These are phyloP conservation scores for Aureobasidium sp. DNA, from an alignment of 2,329 filamentous ascomycete genomes.

Conservation along the genomic window DNA sequence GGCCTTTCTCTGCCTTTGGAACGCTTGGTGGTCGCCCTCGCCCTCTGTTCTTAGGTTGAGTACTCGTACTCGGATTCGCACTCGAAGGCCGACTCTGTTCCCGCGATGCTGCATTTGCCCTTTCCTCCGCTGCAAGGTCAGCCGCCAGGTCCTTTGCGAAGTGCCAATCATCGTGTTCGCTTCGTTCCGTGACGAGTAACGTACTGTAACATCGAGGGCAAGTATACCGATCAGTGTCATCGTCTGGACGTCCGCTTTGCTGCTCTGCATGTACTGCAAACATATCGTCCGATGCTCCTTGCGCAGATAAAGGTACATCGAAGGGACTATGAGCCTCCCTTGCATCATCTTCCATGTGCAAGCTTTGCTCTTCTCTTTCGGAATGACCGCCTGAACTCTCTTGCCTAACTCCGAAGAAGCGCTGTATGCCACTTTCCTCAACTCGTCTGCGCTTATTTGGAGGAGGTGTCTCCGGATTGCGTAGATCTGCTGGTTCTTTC, in stretches of 20 bases:
- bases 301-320: constrained; percentile 1
- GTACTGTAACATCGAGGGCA: constrained; percentile 57
- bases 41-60: constrained; percentile 17
- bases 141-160: constrained; percentile 79
- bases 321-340: not conserved
- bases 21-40: constrained; percentile 28
- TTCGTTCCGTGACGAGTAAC: constrained; percentile 36
- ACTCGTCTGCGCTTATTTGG: constrained; percentile 28
- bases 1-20: constrained; percentile 32
- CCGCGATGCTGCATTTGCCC: constrained; percentile 17
- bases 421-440: constrained; percentile 24
- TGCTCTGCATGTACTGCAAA: not conserved
- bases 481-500: constrained; percentile 18
- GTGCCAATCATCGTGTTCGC: constrained; percentile 89
- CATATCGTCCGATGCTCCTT: not conserved
- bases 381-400: constrained; percentile 15
- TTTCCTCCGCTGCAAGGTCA: constrained; percentile 64
- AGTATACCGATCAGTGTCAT: constrained; percentile 29
- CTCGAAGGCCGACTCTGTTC: constrained; percentile 10
- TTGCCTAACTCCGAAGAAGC: constrained; percentile 24
- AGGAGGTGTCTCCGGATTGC: constrained; percentile 18
- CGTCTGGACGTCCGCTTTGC: not conserved
- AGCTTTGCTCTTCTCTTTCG: constrained; percentile 6
- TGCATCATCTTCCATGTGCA: not conserved
- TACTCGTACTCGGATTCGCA: constrained; percentile 2